A percentile compares a stretch with the other conserved stretches of the same genome.
Conservation (phyloP, 169 alveolate species). For the Haemoproteus tartakovskyi region DNA sequence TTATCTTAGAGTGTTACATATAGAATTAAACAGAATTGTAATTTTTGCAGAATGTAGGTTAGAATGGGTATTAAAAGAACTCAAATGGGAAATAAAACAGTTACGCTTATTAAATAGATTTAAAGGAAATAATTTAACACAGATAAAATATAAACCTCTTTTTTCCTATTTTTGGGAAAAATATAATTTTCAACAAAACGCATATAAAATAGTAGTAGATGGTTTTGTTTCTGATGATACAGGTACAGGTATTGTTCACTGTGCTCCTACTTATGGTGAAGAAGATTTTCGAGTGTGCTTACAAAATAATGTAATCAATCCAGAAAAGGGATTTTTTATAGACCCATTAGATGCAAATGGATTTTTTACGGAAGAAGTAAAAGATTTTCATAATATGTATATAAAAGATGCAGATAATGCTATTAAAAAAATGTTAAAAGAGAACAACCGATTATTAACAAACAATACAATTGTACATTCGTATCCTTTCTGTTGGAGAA, state of each 20-base stretch:
- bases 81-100: slow-evolving; percentile 65
- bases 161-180: slow-evolving; percentile 84
- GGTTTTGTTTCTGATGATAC: slow-evolving; percentile 92
- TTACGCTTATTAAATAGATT: slow-evolving; percentile 77
- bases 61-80: slow-evolving; percentile 77
- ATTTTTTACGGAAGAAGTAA: slow-evolving; percentile 80
- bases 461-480: slow-evolving; percentile 87
- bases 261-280: slow-evolving; percentile 97
- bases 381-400: slow-evolving; percentile 85
- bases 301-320: slow-evolving; percentile 67
- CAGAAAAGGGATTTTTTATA: slow-evolving; percentile 66
- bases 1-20: slow-evolving; percentile 85
- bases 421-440: slow-evolving; percentile 87
- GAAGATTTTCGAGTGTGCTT: slow-evolving; percentile 90
- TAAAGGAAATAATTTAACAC: slow-evolving; percentile 85
- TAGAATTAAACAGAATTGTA: slow-evolving; percentile 71
- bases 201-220: slow-evolving; percentile 84
- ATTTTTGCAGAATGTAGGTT: slow-evolving; percentile 88
- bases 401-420: slow-evolving; percentile 95
- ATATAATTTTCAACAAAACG: slow-evolving; percentile 54
- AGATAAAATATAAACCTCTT: slow-evolving; percentile 89
- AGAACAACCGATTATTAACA: slow-evolving; percentile 81
- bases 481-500: slow-evolving; percentile 99
- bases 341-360: slow-evolving; percentile 92
- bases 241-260: slow-evolving; percentile 97